Base-by-base conservation (phyloP, 441 rosid genomes). In the Croton setiger region DNA sequence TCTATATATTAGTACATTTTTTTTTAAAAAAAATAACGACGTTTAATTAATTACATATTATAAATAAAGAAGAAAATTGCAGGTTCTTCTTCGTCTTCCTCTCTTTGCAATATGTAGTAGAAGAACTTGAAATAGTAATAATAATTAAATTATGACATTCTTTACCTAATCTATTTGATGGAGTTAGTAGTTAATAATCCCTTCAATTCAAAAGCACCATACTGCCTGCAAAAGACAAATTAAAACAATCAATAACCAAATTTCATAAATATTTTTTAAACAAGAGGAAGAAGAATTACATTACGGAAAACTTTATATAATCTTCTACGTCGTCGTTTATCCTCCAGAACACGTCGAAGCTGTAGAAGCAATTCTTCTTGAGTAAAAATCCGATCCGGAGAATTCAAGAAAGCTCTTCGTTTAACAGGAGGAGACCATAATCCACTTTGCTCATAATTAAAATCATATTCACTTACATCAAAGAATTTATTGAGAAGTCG, bases 391-490 rank as follows among this genome's bases (percentile, higher is more conserved):
- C 66, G 81, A 7, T 81, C 92, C 5, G 82, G 82, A 0, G 96
- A 87, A 76, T 82, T 85, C 75, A 93, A 69, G 81, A 87, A 93
- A 15, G 78, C 81, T 4, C 68, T 85, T 69, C 88, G 79, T 75
- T 65, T 75, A 66, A 87, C 53, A 0, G 91, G 90, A 27, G 98
- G 97, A 76, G 97, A 93, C 96, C 97, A 93, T 58, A 93, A 44
- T 44, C 91, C 93, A 41, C 97, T 93, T 58, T 68, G 63, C 75
- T 80, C 82, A 43, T 85, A 82, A 67, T 93, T 88, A 63, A 93
- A 93, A 66, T 84, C 86, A 45, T 71, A 90, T 64, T 87, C 92
- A 9, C 84, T 82, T 12, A 75, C 84, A 66, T 92, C 93, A 48
- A 68, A 81, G 82, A 87, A 92, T 76, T 88, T 92, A 0, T 81